Evolutionary conservation across 805 yeast genomes (phyloP).

Genomic region (Starmerella cellae): DNA sequence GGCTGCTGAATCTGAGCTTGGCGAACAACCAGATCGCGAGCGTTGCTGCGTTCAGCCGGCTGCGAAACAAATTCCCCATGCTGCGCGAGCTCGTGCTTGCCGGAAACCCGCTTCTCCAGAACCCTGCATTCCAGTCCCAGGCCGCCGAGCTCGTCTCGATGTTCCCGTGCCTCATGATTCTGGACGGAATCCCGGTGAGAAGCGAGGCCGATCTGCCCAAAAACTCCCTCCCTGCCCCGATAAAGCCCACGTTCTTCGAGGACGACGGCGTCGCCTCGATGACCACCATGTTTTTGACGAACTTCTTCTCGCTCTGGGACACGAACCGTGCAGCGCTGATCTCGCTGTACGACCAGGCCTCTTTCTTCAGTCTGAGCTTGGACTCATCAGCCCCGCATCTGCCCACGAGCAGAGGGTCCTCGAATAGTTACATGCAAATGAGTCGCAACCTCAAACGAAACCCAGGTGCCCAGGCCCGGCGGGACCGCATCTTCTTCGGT

Average conservation of each 20-base stretch:
- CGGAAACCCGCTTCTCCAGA: slow-evolving; percentile 57
- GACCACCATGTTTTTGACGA: slow-evolving; percentile 64
- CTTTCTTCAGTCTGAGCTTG: slow-evolving; percentile 71
- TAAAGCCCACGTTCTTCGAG: slow-evolving; percentile 67
- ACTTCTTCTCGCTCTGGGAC: slow-evolving; percentile 75
- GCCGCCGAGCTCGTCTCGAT: slow-evolving; percentile 43
- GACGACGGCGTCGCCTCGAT: slow-evolving; percentile 53
- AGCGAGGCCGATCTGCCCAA: slow-evolving; percentile 47
- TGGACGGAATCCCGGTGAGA: slow-evolving; percentile 68
- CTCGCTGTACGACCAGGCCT: slow-evolving; percentile 63
- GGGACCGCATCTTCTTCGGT: slow-evolving; percentile 52
- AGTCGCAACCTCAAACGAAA: slow-evolving; percentile 49
- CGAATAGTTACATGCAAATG: background rate
- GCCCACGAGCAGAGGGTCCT: slow-evolving; percentile 10
- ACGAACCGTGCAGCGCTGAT: slow-evolving; percentile 53
- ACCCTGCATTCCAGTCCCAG: slow-evolving; percentile 35
- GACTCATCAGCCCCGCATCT: slow-evolving; percentile 56
- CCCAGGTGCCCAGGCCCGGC: slow-evolving; percentile 36
- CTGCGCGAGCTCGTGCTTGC: slow-evolving; percentile 65
- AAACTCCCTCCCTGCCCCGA: slow-evolving; percentile 26
- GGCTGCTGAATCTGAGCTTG: slow-evolving; percentile 62
- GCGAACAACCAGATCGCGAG: slow-evolving; percentile 57
- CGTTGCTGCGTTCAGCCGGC: slow-evolving; percentile 49
- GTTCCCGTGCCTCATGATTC: slow-evolving; percentile 68
- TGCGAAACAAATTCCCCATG: slow-evolving; percentile 61